A percentile compares a stretch with the other conserved stretches of the same genome.
These are phyloP conservation scores for Corymbia citriodora DNA, from an alignment of 441 rosid species.

Conservation along the genomic window DNA sequence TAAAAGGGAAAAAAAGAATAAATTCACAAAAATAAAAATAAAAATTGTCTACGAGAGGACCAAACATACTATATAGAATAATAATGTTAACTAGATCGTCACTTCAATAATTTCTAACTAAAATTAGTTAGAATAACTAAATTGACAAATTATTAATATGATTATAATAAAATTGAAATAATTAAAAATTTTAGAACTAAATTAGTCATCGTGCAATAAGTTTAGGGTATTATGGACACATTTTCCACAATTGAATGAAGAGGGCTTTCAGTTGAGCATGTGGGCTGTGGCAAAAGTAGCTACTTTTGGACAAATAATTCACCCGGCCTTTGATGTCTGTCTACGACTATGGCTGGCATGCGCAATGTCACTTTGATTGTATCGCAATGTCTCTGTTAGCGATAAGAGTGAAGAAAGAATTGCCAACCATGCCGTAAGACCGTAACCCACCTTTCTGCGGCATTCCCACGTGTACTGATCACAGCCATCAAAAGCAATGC, in stretches of 20 bases:
- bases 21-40: too few species aligned
- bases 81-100: accelerated
- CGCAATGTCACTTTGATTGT: neutral
- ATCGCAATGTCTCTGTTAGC: neutral
- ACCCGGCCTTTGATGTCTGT: neutral
- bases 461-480: neutral
- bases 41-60: accelerated
- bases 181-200: too few species aligned
- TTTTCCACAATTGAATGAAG: accelerated
- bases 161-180: too few species aligned
- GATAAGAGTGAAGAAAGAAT: neutral
- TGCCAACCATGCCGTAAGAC: neutral
- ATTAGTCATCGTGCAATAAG: accelerated
- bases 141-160: neutral
- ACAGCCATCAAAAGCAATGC: neutral
- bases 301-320: neutral
- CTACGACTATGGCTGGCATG: neutral
- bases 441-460: neutral
- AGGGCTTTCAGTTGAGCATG: neutral
- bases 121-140: too few species aligned
- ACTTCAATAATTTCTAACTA: accelerated
- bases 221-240: neutral
- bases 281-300: neutral
- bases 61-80: accelerated
- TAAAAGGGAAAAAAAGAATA: too few species aligned